A percentile compares a stretch with the other conserved stretches of the same genome.
These are phyloP conservation scores for Eragrostis nindensis DNA, from an alignment of 176 grass and related monocot genomes.

Conservation along the genomic window DNA sequence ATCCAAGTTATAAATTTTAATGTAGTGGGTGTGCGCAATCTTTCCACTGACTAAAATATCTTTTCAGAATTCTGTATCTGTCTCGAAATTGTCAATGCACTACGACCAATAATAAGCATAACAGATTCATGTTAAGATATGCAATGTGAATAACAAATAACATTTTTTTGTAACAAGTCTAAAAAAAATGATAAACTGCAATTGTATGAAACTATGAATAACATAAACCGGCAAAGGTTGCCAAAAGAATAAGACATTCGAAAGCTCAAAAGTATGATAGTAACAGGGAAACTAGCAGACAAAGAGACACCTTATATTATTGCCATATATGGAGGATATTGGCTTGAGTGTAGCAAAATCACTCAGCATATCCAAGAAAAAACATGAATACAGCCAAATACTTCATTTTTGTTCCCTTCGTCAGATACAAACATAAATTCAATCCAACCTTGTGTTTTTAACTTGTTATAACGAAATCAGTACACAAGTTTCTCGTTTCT, in stretches of 20 bases:
- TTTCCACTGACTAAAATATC: slow-evolving; percentile 7
- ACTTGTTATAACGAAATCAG: neutral
- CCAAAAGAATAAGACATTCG: neutral
- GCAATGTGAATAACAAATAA: neutral
- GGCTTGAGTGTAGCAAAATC: neutral
- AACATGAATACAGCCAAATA: neutral
- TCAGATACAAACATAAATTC: neutral
- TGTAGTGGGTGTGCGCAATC: neutral
- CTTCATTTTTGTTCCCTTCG: neutral
- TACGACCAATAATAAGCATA: neutral
- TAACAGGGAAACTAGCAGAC: neutral
- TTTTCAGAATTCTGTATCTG: neutral
- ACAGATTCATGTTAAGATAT: neutral
- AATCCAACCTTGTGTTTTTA: neutral
- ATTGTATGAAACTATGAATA: neutral
- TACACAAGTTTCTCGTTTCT: neutral
- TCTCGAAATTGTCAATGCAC: slow-evolving; percentile 6
- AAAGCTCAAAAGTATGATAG: neutral
- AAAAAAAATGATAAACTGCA: neutral
- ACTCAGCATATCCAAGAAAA: neutral
- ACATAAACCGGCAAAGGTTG: neutral
- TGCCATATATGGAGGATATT: neutral
- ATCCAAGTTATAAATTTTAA: neutral
- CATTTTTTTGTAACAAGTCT: neutral
- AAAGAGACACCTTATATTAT: neutral